Conservation (phyloP, 2,329 filamentous ascomycete species). For the Pseudogymnoascus sp. region DNA sequence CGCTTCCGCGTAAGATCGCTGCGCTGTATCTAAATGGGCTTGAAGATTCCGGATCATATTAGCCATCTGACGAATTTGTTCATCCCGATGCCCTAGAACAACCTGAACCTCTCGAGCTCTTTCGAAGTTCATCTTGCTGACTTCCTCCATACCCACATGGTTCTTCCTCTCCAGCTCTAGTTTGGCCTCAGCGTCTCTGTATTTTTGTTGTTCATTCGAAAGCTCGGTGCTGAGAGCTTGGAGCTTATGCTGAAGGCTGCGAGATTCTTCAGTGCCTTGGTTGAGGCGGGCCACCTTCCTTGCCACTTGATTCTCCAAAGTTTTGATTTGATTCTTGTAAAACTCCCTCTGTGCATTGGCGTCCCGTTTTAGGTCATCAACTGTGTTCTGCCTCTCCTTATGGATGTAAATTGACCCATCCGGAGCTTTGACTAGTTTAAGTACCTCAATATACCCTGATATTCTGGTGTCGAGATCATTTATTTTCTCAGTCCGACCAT, state of each 20-base stretch:
- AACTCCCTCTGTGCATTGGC: neutral
- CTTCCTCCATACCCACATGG: neutral
- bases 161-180: neutral
- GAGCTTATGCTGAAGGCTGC: neutral
- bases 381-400: neutral
- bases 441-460: neutral
- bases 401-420: neutral
- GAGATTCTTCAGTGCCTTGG: neutral
- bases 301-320: neutral
- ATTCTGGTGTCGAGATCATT: neutral
- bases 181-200: neutral
- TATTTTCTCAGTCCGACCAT: neutral
- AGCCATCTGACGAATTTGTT: neutral
- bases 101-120: neutral
- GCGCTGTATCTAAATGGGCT: neutral
- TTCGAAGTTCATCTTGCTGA: neutral
- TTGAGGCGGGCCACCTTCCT: neutral
- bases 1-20: neutral
- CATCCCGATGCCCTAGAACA: neutral
- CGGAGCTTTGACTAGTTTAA: neutral
- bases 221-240: neutral
- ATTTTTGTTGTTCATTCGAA: neutral
- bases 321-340: neutral
- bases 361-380: neutral
- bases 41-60: neutral